A percentile compares a stretch with the other conserved stretches of the same genome.
These are phyloP conservation scores for Pulveroboletus sp. DNA, from an alignment of 768 basidiomycete genomes.

Conservation along the genomic window DNA sequence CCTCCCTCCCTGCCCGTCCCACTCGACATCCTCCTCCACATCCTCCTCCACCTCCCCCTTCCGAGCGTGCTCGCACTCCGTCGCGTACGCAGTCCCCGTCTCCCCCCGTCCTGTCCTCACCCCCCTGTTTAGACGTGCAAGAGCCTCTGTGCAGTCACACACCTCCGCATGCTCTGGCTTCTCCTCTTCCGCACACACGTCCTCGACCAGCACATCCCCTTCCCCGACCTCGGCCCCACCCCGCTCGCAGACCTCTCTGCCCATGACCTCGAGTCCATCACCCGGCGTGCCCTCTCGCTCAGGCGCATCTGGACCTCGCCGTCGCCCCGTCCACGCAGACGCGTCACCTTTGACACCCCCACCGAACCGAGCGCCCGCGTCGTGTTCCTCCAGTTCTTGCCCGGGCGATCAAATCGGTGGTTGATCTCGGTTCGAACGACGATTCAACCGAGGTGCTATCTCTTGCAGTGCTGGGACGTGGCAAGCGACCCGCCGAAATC, in stretches of 20 bases:
- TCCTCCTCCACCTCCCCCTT: slow-evolving; percentile 40
- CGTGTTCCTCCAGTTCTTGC: slow-evolving; percentile 45
- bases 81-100: slow-evolving; percentile 34
- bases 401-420: slow-evolving; percentile 38
- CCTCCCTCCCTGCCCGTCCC: slow-evolving; percentile 36
- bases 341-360: slow-evolving; percentile 24
- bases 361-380: slow-evolving; percentile 31
- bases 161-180: slow-evolving; percentile 48
- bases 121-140: slow-evolving; percentile 41
- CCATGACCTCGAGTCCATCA: slow-evolving; percentile 41
- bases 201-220: slow-evolving; percentile 41
- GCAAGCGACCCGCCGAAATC: slow-evolving; percentile 30
- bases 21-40: slow-evolving; percentile 42
- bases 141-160: slow-evolving; percentile 38
- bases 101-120: neutral
- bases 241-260: slow-evolving; percentile 34
- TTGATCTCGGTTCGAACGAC: slow-evolving; percentile 42
- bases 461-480: slow-evolving; percentile 58
- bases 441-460: slow-evolving; percentile 24
- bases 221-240: slow-evolving; percentile 33
- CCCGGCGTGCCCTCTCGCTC: slow-evolving; percentile 37
- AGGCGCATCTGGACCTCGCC: slow-evolving; percentile 48
- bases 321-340: slow-evolving; percentile 30
- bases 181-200: slow-evolving; percentile 40
- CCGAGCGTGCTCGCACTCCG: slow-evolving; percentile 42